A percentile compares a stretch with the other conserved stretches of the same genome.
Evolutionary conservation across 2,329 filamentous ascomycete genomes (phyloP).

Genomic region (Nemania serpens): DNA sequence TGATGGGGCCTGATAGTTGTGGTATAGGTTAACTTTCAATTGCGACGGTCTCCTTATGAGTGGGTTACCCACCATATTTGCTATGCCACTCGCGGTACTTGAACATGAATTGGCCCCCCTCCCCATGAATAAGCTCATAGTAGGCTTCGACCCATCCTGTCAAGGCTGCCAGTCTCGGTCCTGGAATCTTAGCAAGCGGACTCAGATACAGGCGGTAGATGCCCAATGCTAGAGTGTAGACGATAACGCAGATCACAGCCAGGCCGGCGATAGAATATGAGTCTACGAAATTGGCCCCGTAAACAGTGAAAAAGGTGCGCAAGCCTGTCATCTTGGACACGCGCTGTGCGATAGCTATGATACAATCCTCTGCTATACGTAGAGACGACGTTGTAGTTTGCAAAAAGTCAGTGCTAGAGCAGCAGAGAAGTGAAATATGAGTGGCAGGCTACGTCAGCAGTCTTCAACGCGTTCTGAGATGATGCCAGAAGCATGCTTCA

Average conservation of each 20-base stretch:
- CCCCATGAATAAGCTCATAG: background rate
- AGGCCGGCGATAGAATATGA: background rate
- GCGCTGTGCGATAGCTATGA: no score
- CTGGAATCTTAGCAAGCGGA: constrained; percentile 2
- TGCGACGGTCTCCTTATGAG: no score
- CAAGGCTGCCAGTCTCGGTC: constrained; percentile 1
- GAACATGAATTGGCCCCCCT: constrained; percentile 13
- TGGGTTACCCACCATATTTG: constrained; percentile 5
- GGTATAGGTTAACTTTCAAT: background rate
- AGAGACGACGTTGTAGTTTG: no score
- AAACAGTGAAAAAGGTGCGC: no score
- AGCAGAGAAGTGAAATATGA: no score
- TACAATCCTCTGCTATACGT: no score
- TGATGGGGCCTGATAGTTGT: constrained; percentile 1
- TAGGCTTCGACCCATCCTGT: constrained; percentile 14
- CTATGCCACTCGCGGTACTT: constrained; percentile 8
- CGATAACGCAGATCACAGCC: background rate
- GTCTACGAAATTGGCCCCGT: no score
- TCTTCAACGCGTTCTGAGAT: no score
- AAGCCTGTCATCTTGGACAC: no score
- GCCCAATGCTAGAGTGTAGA: background rate
- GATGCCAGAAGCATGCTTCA: no score
- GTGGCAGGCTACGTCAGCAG: no score
- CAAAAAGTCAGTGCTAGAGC: no score
- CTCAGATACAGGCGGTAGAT: constrained; percentile 3